Conservation (phyloP, 108 stramenopile genomes). For the Nitzschia sp. region DNA sequence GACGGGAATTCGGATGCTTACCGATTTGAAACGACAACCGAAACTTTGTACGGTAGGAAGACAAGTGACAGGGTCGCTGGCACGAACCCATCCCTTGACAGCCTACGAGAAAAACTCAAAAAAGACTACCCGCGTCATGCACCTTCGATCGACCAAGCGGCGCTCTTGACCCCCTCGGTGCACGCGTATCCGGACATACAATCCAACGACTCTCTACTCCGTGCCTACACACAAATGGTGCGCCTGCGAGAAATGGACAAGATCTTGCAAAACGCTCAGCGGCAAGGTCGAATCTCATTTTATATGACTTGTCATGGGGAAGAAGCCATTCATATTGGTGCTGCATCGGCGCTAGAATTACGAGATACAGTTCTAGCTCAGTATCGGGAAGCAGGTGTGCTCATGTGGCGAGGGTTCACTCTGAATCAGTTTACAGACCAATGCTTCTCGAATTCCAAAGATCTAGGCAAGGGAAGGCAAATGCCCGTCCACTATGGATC, state of each 20-base stretch:
- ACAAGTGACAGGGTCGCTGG: background rate
- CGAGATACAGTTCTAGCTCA: conserved; percentile 92
- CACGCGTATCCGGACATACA: conserved; percentile 54
- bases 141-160: conserved; percentile 34
- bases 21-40: background rate
- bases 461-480: conserved; percentile 94
- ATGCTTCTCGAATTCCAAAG: conserved; percentile 89
- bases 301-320: conserved; percentile 93
- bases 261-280: conserved; percentile 95
- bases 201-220: conserved; percentile 58
- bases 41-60: background rate
- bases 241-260: conserved; percentile 93
- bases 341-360: conserved; percentile 79
- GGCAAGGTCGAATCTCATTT: conserved; percentile 96
- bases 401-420: conserved; percentile 99
- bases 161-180: conserved; percentile 37
- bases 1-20: conserved; percentile 29
- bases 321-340: conserved; percentile 92
- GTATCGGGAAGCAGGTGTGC: conserved; percentile 94
- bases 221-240: conserved; percentile 85
- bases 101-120: conserved; percentile 39
- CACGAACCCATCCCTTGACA: conserved; percentile 9
- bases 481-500: conserved; percentile 99
- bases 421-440: conserved; percentile 95
- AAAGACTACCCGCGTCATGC: conserved; percentile 45